A percentile compares a stretch with the other conserved stretches of the same genome.
Conservation (phyloP, 345 rosid species). For the Litchi chinensis region DNA sequence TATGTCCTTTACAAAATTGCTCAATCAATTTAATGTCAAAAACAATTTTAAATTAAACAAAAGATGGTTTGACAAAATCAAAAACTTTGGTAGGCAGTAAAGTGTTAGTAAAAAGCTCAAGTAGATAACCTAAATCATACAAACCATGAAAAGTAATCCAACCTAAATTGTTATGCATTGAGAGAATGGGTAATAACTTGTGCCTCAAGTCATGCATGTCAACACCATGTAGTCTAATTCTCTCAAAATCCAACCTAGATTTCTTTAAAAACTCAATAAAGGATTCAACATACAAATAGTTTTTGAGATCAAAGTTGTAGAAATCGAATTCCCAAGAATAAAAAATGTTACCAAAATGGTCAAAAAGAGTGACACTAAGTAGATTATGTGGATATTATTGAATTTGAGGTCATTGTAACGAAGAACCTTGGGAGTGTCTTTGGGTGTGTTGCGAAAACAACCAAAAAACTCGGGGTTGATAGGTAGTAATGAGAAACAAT, state of each 20-base stretch:
- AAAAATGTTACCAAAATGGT: background rate
- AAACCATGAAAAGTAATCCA: constrained; percentile 5
- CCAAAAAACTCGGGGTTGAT: background rate
- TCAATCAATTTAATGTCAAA: too few relatives aligned
- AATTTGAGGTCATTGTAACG: constrained; percentile 1
- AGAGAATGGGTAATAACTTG: background rate
- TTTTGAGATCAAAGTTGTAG: background rate
- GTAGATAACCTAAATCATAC: background rate
- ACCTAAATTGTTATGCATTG: background rate
- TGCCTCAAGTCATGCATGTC: too few relatives aligned
- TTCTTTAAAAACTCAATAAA: background rate
- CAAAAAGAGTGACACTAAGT: constrained; percentile 5
- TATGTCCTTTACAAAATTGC: too few relatives aligned
- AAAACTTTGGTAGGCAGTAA: background rate
- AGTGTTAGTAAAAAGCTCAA: background rate
- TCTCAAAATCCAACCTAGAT: background rate
- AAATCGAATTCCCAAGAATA: constrained; percentile 6
- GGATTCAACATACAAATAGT: background rate
- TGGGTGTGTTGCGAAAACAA: background rate
- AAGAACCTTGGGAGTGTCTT: background rate
- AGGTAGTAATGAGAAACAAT: background rate
- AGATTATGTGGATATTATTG: background rate
- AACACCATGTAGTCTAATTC: background rate
- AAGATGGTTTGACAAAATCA: background rate
- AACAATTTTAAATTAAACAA: background rate